A percentile compares a stretch with the other conserved stretches of the same genome.
These are phyloP conservation scores for Plantago major DNA, from an alignment of 257 asterid genomes.

Conservation along the genomic window DNA sequence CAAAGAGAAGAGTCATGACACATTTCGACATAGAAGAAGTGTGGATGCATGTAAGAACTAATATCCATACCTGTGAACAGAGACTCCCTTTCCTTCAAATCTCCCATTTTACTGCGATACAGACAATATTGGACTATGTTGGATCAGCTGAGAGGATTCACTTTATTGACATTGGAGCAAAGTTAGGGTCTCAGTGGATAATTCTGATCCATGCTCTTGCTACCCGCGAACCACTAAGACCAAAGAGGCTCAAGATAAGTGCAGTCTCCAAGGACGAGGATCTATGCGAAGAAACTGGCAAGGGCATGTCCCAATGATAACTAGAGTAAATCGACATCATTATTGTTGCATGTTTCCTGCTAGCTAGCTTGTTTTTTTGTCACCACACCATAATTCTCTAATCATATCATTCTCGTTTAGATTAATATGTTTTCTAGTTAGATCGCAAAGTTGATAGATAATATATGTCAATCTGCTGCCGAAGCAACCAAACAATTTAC, in stretches of 20 bases:
- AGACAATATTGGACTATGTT: conserved; percentile 34
- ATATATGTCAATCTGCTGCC: too few relatives aligned
- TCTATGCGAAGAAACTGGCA: conserved; percentile 29
- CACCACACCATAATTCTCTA: too few relatives aligned
- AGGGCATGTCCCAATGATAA: too few relatives aligned
- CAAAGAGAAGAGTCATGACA: conserved; percentile 4
- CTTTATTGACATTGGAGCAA: conserved; percentile 32
- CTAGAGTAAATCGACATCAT: too few relatives aligned
- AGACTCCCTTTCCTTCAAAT: conserved; percentile 29
- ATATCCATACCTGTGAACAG: conserved; percentile 14
- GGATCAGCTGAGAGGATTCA: too few relatives aligned
- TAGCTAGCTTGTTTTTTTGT: too few relatives aligned
- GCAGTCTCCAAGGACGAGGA: conserved; percentile 31
- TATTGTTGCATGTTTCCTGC: too few relatives aligned
- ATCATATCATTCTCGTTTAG: too few relatives aligned
- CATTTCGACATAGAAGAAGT: conserved; percentile 26
- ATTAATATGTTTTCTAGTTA: too few relatives aligned
- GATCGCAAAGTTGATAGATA: too few relatives aligned
- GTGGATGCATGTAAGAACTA: not conserved
- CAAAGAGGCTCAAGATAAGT: conserved; percentile 40
- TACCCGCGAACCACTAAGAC: conserved; percentile 7
- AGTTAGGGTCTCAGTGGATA: conserved; percentile 35
- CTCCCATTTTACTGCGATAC: conserved; percentile 33
- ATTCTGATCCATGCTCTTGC: conserved; percentile 38
- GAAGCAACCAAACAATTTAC: too few relatives aligned